Base-by-base conservation (phyloP, 2,329 filamentous ascomycete species). In the Elsinoe fawcettii region DNA sequence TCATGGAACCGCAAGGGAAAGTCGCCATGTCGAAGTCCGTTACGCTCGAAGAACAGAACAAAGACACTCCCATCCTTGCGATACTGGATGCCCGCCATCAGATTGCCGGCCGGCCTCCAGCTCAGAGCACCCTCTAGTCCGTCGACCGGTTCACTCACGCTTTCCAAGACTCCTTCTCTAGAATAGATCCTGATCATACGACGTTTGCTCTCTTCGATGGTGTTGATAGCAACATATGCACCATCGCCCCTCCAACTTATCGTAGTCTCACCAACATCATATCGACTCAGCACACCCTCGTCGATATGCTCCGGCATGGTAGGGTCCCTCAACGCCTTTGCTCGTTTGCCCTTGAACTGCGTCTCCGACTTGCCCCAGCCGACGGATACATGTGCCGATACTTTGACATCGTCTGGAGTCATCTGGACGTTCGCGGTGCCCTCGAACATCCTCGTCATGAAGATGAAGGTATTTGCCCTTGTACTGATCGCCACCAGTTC, bases 201-300 rank as follows among this genome's bases (percentile, higher is more conserved):
- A 59, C 93, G 83, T 59, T 76, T 74, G 9, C 76, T 81, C 22
- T 79, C 75, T 63, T 90, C 83, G 14, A 90, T 75, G n/a, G 79
- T 74, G 69, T 90, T 97, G 63, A 97, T 78, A 30, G 92, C 90
- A 62, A 97, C 83, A 69, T 85, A 97, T 27, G 90, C 87, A 27
- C 93, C 93, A 69, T 99, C 93, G 2, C 93, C 93, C 66, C 93
- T 83, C 93, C 93, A 99, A 71, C 84, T 95, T 60, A 99, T 88
- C 0, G 79, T 83, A 1, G 83, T 84, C 37, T 77, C 77, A 0
- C 77, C 79, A 69, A 93, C 83, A 65, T 99, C 93, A n/a, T 80
- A 75, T 6, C 77, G 66, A 66, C 89, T 95, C 14, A 91, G 74
- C 6, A 83, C 74, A 39, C 93, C 93, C 67, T 91, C 83, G 66